Conservation (phyloP, 1,139 yeast genomes). For the Suhomyces bokatorum region DNA sequence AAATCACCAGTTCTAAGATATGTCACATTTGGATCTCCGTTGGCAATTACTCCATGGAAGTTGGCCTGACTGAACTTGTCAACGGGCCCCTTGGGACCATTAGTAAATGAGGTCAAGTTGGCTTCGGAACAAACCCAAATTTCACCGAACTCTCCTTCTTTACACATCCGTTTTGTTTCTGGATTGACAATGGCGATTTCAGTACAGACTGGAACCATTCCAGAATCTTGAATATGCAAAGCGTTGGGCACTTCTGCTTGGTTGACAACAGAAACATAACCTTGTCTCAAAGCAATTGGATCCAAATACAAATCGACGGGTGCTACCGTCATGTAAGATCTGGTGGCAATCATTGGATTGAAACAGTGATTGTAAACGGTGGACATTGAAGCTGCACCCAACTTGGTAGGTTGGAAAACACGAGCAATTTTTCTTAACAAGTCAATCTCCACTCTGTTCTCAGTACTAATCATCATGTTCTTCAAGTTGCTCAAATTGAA, state of each 20-base stretch:
- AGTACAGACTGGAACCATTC: conserved; percentile 93
- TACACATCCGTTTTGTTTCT: conserved; percentile 76
- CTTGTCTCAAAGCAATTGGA: conserved; percentile 85
- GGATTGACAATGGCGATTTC: conserved; percentile 95
- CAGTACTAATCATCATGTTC: conserved; percentile 82
- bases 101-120: conserved; percentile 62
- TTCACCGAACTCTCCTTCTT: conserved; percentile 95
- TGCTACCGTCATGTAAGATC: conserved; percentile 87
- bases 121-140: conserved; percentile 96
- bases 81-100: conserved; percentile 52
- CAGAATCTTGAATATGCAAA: conserved; percentile 85
- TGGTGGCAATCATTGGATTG: conserved; percentile 81
- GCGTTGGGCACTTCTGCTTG: conserved; percentile 69
- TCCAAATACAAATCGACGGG: conserved; percentile 87
- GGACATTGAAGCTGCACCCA: conserved; percentile 71
- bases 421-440: conserved; percentile 60
- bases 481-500: conserved; percentile 64
- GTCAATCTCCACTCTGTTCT: conserved; percentile 69
- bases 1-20: conserved; percentile 91
- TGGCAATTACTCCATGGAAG: conserved; percentile 55
- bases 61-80: conserved; percentile 44
- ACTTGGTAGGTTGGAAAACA: conserved; percentile 62
- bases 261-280: conserved; percentile 77
- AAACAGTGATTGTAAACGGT: conserved; percentile 76
- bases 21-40: conserved; percentile 60